These are phyloP conservation scores for Sarcocystis neurona DNA, from an alignment of 169 alveolate species.

Conservation along the genomic window DNA sequence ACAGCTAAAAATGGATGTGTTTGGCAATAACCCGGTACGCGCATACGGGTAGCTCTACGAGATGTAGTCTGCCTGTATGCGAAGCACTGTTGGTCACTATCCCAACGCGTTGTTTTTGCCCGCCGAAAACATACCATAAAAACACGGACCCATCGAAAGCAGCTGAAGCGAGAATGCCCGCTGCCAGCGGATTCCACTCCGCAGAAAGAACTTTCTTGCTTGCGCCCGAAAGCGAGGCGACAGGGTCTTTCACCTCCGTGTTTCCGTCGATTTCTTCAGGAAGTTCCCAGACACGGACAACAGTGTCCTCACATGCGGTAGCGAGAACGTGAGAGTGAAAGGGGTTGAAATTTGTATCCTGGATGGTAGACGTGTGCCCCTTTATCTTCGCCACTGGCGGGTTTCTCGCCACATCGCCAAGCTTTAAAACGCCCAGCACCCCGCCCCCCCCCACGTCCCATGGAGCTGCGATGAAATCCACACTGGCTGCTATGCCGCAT, in stretches of 20 bases:
- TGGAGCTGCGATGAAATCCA: conserved; percentile 63
- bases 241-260: conserved; percentile 54
- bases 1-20: no score
- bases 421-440: conserved; percentile 57
- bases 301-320: conserved; percentile 66
- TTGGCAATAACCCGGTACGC: no score
- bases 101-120: no score
- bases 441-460: conserved; percentile 72
- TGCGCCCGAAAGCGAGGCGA: conserved; percentile 57
- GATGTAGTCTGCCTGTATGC: no score
- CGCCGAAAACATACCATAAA: conserved; percentile 61
- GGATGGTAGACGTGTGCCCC: conserved; percentile 66
- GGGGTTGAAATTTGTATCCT: conserved; percentile 59
- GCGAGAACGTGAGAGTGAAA: conserved; percentile 62
- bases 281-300: conserved; percentile 55
- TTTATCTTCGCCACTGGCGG: conserved; percentile 66
- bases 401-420: conserved; percentile 59
- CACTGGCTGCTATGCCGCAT: conserved; percentile 56
- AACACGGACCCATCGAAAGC: conserved; percentile 63
- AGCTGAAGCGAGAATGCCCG: conserved; percentile 59
- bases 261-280: conserved; percentile 49
- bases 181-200: conserved; percentile 64
- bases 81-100: no score
- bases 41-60: no score
- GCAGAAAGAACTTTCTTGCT: conserved; percentile 58